Conservation (phyloP, 805 yeast genomes). For the Kodamaea jinghongensis region DNA sequence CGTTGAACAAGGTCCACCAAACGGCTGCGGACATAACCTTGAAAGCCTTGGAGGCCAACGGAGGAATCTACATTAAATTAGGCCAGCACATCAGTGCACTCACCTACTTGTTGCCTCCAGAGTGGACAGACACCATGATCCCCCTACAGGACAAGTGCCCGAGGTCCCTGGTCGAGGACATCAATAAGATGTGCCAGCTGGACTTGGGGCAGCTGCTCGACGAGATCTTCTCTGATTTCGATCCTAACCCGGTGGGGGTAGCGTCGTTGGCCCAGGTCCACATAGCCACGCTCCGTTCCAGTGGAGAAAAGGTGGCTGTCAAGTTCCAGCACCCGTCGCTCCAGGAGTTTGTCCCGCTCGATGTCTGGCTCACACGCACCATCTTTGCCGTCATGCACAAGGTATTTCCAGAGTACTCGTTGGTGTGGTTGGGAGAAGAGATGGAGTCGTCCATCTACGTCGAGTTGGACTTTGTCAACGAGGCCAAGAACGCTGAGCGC, state of each 20-base stretch:
- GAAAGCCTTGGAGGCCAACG: constrained; percentile 76
- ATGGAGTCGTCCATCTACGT: constrained; percentile 79
- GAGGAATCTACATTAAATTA: constrained; percentile 89
- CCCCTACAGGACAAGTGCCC: constrained; percentile 94
- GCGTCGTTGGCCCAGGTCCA: constrained; percentile 98
- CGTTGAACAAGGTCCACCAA: constrained; percentile 64
- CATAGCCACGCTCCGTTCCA: constrained; percentile 56
- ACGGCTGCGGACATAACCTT: constrained; percentile 78
- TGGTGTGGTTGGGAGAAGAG: constrained; percentile 95
- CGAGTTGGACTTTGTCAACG: constrained; percentile 87
- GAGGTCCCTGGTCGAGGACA: constrained; percentile 64
- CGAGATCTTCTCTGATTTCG: constrained; percentile 66
- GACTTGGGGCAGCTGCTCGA: constrained; percentile 64
- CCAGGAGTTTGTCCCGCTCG: constrained; percentile 85
- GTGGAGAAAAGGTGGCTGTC: constrained; percentile 81
- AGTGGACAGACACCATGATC: constrained; percentile 94
- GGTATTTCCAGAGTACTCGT: constrained; percentile 90
- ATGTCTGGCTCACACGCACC: constrained; percentile 69
- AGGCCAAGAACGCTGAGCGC: constrained; percentile 74
- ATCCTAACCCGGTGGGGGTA: constrained; percentile 80
- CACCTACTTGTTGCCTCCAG: constrained; percentile 84
- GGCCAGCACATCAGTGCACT: constrained; percentile 95
- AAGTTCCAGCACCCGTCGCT: constrained; percentile 92
- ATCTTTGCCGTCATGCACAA: constrained; percentile 73
- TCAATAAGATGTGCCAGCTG: constrained; percentile 58